These are phyloP conservation scores for Kockiozyma suomiensis DNA, from an alignment of 805 yeast species.

Conservation along the genomic window DNA sequence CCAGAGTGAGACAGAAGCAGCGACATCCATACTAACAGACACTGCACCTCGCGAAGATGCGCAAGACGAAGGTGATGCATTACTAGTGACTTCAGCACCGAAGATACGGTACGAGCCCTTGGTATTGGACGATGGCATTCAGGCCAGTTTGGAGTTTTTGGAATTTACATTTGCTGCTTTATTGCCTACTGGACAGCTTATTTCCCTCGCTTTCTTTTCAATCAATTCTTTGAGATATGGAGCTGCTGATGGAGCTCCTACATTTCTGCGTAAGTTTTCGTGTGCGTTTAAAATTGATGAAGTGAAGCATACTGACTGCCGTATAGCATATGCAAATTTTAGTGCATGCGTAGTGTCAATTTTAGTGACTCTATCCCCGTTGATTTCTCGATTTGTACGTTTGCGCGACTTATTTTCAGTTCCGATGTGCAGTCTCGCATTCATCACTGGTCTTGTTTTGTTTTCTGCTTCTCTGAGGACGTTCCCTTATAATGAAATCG, in stretches of 20 bases:
- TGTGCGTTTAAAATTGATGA: too few relatives aligned
- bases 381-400: slow-evolving; percentile 16
- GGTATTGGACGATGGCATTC: neutral
- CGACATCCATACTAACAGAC: neutral
- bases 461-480: slow-evolving; percentile 5
- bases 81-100: neutral
- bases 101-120: neutral
- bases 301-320: neutral
- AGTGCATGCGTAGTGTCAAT: neutral
- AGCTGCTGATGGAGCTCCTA: slow-evolving; percentile 24
- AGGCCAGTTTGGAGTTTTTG: slow-evolving; percentile 6
- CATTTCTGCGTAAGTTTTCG: slow-evolving; percentile 20
- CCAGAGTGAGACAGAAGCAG: neutral
- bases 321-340: slow-evolving; percentile 8
- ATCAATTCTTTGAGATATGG: slow-evolving; percentile 20
- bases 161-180: slow-evolving; percentile 11
- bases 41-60: slow-evolving; percentile 11
- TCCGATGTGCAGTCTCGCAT: neutral
- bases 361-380: slow-evolving; percentile 17
- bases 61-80: slow-evolving; percentile 13
- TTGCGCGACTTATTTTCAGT: neutral
- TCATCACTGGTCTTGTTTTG: neutral
- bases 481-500: slow-evolving; percentile 18
- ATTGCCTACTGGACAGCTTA: slow-evolving; percentile 11
- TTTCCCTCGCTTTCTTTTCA: slow-evolving; percentile 11